Percentiles rank a stretch among this genome's conserved stretches.
Evolutionary conservation across 805 yeast species (phyloP).

Genomic region (Yarrowia yakushimensis): DNA sequence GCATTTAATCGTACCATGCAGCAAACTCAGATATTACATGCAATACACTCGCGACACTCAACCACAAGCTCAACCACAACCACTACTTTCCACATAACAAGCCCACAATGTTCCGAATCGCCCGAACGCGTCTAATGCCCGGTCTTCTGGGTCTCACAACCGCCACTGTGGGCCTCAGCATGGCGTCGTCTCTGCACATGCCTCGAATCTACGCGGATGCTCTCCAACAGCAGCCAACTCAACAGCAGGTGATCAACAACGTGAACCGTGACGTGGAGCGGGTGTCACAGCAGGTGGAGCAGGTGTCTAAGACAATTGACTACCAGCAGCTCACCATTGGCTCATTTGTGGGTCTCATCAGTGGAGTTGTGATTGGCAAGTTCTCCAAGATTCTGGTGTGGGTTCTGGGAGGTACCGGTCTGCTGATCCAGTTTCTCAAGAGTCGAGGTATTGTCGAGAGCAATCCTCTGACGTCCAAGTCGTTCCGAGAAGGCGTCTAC

Average conservation of each 20-base stretch:
- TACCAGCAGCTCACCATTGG: slow-evolving; percentile 64
- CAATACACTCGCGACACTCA: too few species aligned
- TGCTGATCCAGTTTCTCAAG: slow-evolving; percentile 52
- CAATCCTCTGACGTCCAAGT: slow-evolving; percentile 26
- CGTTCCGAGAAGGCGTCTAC: slow-evolving; percentile 11
- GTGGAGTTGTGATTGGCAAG: slow-evolving; percentile 62
- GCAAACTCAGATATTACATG: slow-evolving; percentile 10
- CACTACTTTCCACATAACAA: too few species aligned
- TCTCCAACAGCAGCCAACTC: neutral
- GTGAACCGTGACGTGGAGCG: slow-evolving; percentile 18
- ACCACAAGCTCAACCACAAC: too few species aligned
- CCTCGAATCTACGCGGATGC: slow-evolving; percentile 4
- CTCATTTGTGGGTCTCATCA: slow-evolving; percentile 55
- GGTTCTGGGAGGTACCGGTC: slow-evolving; percentile 46
- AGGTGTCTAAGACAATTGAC: slow-evolving; percentile 34
- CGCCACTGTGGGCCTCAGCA: slow-evolving; percentile 1
- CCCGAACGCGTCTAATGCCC: slow-evolving; percentile 7
- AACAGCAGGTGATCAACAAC: slow-evolving; percentile 12
- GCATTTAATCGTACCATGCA: neutral
- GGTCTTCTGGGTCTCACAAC: slow-evolving; percentile 8
- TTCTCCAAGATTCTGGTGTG: slow-evolving; percentile 53
- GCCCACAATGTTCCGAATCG: slow-evolving; percentile 5
- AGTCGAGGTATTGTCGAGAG: slow-evolving; percentile 45
- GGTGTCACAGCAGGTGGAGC: neutral
- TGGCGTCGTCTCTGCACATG: neutral